Evolutionary conservation across 345 rosid species (phyloP).

Genomic region (Boechera retrofracta): DNA sequence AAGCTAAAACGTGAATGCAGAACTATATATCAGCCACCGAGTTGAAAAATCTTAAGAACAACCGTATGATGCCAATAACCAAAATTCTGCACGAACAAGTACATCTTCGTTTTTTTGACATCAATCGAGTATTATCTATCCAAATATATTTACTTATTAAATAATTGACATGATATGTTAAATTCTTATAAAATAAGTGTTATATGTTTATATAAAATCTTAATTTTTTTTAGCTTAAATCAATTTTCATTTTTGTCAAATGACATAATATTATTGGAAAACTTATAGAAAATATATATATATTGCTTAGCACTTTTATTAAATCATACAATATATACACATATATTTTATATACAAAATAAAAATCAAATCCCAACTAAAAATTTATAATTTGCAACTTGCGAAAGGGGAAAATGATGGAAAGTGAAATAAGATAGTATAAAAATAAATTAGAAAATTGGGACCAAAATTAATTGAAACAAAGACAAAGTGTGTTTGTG

Average conservation of each 20-base stretch:
- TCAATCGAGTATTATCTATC: no score
- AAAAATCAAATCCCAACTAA: background rate
- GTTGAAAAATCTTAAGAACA: no score
- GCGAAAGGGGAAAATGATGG: background rate
- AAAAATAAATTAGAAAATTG: conserved; percentile 13
- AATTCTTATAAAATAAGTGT: no score
- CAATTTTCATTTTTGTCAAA: no score
- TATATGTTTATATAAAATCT: no score
- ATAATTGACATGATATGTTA: no score
- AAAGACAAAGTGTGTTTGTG: conserved; percentile 39
- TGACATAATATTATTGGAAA: background rate
- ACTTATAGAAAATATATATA: background rate
- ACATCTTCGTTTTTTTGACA: no score
- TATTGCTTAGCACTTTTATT: background rate
- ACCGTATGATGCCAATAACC: background rate
- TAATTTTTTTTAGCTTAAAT: no score
- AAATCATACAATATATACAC: background rate
- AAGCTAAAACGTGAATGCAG: no score
- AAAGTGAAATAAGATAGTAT: conserved; percentile 16
- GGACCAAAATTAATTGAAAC: conserved; percentile 31
- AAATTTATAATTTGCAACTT: background rate
- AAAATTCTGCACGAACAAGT: no score
- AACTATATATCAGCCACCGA: no score
- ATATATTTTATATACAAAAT: background rate
- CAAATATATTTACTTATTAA: no score